phyloP scores from a whole-genome alignment of 805 yeast species.

The Candida ascalaphidarum region DNA sequence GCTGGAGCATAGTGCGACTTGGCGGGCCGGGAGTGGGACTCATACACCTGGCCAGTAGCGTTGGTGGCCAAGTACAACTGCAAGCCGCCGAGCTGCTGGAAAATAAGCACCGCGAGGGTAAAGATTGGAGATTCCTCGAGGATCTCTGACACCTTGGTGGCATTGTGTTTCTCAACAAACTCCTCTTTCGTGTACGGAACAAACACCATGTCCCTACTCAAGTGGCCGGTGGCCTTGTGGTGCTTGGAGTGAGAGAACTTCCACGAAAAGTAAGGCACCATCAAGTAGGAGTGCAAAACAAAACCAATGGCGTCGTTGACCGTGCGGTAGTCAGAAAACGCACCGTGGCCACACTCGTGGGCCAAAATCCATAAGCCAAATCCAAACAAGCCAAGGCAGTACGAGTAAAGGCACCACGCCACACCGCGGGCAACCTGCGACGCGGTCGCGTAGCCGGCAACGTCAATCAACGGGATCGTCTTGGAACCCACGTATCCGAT shows the following conservation, averaged over 20 bases:
- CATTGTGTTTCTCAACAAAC: slow-evolving; percentile 34
- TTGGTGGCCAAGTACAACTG: slow-evolving; percentile 54
- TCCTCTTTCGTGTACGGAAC: slow-evolving; percentile 63
- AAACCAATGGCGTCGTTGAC: slow-evolving; percentile 79
- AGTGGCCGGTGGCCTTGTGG: slow-evolving; percentile 84
- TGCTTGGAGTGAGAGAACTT: slow-evolving; percentile 77
- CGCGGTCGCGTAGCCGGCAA: slow-evolving; percentile 14
- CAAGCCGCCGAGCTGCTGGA: slow-evolving; percentile 80
- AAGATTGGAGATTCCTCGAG: slow-evolving; percentile 69
- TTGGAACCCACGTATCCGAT: slow-evolving; percentile 47
- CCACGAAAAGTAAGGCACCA: slow-evolving; percentile 89
- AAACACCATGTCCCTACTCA: slow-evolving; percentile 77
- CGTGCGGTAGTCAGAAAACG: slow-evolving; percentile 64
- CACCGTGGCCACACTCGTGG: slow-evolving; percentile 89
- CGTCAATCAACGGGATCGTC: slow-evolving; percentile 41
- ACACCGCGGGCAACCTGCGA: slow-evolving; percentile 33
- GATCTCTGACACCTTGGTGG: slow-evolving; percentile 40
- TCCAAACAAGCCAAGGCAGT: slow-evolving; percentile 55
- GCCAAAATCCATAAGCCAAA: slow-evolving; percentile 83
- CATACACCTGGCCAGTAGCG: slow-evolving; percentile 68
- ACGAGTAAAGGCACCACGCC: slow-evolving; percentile 51
- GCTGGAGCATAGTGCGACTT: slow-evolving; percentile 65
- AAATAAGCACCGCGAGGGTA: slow-evolving; percentile 45
- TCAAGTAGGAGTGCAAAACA: slow-evolving; percentile 67
- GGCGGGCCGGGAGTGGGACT: slow-evolving; percentile 34